Evolutionary conservation across 306 rosid species (phyloP).

Genomic region (Glycine tomentella): DNA sequence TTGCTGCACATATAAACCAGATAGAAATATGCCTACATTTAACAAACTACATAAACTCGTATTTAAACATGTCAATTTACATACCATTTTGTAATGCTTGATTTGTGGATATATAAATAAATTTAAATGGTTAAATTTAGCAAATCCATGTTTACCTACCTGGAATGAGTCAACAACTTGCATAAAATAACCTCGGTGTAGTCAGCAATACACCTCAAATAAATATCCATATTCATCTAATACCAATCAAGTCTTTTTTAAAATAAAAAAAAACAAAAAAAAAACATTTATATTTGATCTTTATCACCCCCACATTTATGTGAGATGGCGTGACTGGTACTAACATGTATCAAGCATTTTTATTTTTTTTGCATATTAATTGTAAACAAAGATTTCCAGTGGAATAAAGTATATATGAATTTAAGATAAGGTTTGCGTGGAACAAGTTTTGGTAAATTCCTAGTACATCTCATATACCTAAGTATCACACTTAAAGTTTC

Average conservation of each 20-base stretch:
- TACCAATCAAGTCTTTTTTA: too few relatives aligned
- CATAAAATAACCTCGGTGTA: too few relatives aligned
- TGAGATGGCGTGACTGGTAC: background rate
- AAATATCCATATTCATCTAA: too few relatives aligned
- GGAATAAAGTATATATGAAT: background rate
- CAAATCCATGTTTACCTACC: too few relatives aligned
- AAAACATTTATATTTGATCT: background rate
- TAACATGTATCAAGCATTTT: background rate
- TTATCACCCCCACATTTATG: background rate
- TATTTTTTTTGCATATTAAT: background rate
- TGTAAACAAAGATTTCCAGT: background rate
- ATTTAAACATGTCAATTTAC: too few relatives aligned
- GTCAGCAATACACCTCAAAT: background rate
- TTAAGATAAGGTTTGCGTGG: background rate
- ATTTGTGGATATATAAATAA: background rate
- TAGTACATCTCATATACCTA: background rate
- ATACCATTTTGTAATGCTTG: background rate
- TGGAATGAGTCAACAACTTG: too few relatives aligned
- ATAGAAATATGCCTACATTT: too few relatives aligned
- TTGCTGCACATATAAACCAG: too few relatives aligned
- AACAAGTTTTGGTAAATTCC: background rate
- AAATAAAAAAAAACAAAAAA: too few relatives aligned
- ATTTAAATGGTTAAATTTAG: too few relatives aligned
- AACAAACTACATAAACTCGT: too few relatives aligned
- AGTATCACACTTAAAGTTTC: background rate